Conservation (phyloP, 2,329 filamentous ascomycete species). For the Aspergillus neotritici region DNA sequence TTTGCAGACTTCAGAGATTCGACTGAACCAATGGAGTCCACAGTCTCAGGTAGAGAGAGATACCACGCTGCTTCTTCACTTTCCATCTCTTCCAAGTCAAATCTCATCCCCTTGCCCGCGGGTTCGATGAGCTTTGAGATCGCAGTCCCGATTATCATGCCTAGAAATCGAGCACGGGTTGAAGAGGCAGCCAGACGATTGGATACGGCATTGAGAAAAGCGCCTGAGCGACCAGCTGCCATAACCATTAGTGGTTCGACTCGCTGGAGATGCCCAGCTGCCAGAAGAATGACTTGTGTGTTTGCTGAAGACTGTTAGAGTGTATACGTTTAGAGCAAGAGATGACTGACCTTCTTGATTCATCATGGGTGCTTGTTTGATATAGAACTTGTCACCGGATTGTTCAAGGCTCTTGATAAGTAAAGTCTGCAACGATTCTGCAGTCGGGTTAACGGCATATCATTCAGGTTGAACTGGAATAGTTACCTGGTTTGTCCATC, state of each 20-base stretch:
- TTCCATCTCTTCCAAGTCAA: constrained; percentile 74
- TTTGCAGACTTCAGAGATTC: constrained; percentile 42
- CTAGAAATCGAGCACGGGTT: constrained; percentile 68
- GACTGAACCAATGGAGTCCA: constrained; percentile 59
- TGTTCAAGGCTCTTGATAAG: constrained; percentile 64
- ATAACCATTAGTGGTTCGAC: constrained; percentile 60
- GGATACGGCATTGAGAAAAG: constrained; percentile 73
- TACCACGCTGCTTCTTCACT: constrained; percentile 71
- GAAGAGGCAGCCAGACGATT: constrained; percentile 78
- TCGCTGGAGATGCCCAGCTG: constrained; percentile 69
- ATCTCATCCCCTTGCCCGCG: constrained; percentile 67
- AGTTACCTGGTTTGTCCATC: constrained; percentile 45
- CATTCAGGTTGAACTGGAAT: background rate
- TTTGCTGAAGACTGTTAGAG: constrained; percentile 54
- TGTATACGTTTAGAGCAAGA: background rate
- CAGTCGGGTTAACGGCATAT: constrained; percentile 9
- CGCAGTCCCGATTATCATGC: constrained; percentile 79
- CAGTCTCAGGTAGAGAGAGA: constrained; percentile 56
- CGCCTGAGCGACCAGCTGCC: constrained; percentile 63
- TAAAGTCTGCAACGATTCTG: constrained; percentile 40
- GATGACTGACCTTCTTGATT: constrained; percentile 72
- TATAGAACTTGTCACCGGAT: constrained; percentile 82
- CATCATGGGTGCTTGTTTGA: constrained; percentile 74
- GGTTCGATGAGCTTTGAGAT: constrained; percentile 60
- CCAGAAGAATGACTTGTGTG: constrained; percentile 70